Conservation (phyloP, 2,329 filamentous ascomycete genomes). For the Coniochaeta sp. region DNA sequence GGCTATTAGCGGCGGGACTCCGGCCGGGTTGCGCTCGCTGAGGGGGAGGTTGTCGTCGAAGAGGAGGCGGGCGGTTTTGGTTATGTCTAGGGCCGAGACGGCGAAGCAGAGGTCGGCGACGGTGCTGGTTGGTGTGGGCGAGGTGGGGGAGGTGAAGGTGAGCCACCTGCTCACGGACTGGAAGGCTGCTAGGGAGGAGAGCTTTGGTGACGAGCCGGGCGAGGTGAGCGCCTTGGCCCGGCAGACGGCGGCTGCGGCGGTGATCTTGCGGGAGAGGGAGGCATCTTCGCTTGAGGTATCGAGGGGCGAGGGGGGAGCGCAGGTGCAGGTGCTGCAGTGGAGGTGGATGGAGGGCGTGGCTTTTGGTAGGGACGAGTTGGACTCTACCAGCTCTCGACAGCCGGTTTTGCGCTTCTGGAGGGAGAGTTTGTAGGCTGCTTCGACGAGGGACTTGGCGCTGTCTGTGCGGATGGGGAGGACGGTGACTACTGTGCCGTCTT, state of each 20-base stretch:
- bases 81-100: conserved; percentile 12
- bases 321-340: conserved; percentile 12
- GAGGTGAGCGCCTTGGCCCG: not conserved
- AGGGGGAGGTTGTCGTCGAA: conserved; percentile 7
- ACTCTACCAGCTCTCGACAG: conserved; percentile 13
- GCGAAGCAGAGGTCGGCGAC: conserved; percentile 14
- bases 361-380: conserved; percentile 6
- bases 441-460: not conserved
- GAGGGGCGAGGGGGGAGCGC: not conserved
- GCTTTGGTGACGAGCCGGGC: not conserved
- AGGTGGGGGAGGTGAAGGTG: not conserved
- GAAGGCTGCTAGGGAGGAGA: conserved; percentile 4
- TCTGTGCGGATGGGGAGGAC: not conserved
- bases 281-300: conserved; percentile 6
- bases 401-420: conserved; percentile 1
- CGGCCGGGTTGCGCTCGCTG: conserved; percentile 12
- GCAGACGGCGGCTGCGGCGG: conserved; percentile 6
- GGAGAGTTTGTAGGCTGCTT: not conserved
- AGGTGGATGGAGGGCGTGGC: conserved; percentile 12
- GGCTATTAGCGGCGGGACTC: conserved; percentile 12
- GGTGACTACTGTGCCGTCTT: not conserved
- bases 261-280: conserved; percentile 9
- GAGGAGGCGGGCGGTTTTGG: conserved; percentile 11
- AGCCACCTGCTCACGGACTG: conserved; percentile 1
- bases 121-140: not conserved